Evolutionary conservation across 164 flowering plant species (phyloP).

Genomic region (Stephania cephalantha): DNA sequence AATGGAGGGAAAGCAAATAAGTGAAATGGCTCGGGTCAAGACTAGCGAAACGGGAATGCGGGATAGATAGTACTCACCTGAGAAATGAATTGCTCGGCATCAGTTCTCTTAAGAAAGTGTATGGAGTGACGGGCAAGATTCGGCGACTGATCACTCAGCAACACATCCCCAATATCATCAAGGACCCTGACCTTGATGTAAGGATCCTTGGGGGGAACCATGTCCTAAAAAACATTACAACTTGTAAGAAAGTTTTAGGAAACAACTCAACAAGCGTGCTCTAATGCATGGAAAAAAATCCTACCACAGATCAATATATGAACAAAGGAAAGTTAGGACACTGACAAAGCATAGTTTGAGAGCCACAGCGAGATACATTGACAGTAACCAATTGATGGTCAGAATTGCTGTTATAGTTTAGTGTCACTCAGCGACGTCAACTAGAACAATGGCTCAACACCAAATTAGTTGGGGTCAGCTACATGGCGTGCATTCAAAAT

Average conservation of each 20-base stretch:
- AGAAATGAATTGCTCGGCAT: slow-evolving; percentile 85
- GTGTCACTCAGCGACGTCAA: not conserved
- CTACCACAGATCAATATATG: not conserved
- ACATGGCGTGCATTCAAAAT: no score
- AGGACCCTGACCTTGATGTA: slow-evolving; percentile 86
- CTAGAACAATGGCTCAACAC: not conserved
- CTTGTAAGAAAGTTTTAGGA: not conserved
- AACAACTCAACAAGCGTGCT: not conserved
- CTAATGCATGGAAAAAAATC: not conserved
- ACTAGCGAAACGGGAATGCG: not conserved
- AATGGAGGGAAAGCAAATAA: not conserved
- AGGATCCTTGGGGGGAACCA: slow-evolving; percentile 98
- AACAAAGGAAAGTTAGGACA: not conserved
- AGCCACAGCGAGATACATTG: not conserved
- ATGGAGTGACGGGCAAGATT: slow-evolving; percentile 75
- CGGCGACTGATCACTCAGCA: slow-evolving; percentile 59
- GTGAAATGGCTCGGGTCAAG: not conserved
- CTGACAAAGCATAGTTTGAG: not conserved
- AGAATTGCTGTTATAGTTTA: not conserved
- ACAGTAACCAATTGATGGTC: not conserved
- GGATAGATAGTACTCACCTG: slow-evolving; percentile 34
- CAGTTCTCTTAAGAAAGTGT: slow-evolving; percentile 81
- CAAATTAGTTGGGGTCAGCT: no score
- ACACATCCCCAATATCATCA: slow-evolving; percentile 74
- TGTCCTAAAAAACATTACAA: slow-evolving; percentile 49